Evolutionary conservation across 768 basidiomycete species (phyloP).

Genomic region (Strobilomyces echinocephalus): DNA sequence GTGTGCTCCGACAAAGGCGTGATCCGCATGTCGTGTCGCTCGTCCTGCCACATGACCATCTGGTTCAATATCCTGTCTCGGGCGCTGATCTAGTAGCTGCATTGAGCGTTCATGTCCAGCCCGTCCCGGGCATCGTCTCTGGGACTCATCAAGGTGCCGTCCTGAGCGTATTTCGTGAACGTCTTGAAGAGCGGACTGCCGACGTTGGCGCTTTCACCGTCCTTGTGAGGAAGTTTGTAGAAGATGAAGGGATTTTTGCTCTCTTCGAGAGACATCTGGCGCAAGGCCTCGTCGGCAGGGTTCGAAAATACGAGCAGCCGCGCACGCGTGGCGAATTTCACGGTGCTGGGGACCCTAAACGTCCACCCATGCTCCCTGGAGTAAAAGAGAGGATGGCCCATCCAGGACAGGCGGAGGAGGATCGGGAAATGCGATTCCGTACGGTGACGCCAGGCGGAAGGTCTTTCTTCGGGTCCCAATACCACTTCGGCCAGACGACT

Average conservation of each 20-base stretch:
- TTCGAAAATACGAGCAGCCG: slow-evolving; percentile 56
- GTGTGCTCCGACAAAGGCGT: slow-evolving; percentile 35
- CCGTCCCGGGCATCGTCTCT: slow-evolving; percentile 79
- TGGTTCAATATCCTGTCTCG: slow-evolving; percentile 89
- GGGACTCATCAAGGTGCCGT: slow-evolving; percentile 81
- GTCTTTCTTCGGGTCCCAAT: slow-evolving; percentile 80
- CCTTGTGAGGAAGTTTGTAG: slow-evolving; percentile 94
- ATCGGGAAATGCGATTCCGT: slow-evolving; percentile 80
- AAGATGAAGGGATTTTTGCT: slow-evolving; percentile 50
- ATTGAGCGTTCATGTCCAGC: slow-evolving; percentile 86
- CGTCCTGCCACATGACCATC: slow-evolving; percentile 81
- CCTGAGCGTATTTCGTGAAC: slow-evolving; percentile 84
- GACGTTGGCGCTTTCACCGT: slow-evolving; percentile 93
- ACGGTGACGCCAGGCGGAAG: slow-evolving; percentile 71
- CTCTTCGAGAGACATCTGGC: slow-evolving; percentile 40
- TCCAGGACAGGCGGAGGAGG: slow-evolving; percentile 84
- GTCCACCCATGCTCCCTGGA: slow-evolving; percentile 90
- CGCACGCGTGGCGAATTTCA: slow-evolving; percentile 43
- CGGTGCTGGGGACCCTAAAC: slow-evolving; percentile 63
- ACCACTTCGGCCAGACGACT: slow-evolving; percentile 94
- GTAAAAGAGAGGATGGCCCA: slow-evolving; percentile 76
- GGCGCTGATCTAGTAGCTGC: slow-evolving; percentile 96
- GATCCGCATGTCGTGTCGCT: slow-evolving; percentile 51
- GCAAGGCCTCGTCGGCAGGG: slow-evolving; percentile 54
- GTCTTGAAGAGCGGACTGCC: slow-evolving; percentile 86